A percentile compares a stretch with the other conserved stretches of the same genome.
Evolutionary conservation across 352 stramenopile genomes (phyloP).

Genomic region (Phytophthora quininea): DNA sequence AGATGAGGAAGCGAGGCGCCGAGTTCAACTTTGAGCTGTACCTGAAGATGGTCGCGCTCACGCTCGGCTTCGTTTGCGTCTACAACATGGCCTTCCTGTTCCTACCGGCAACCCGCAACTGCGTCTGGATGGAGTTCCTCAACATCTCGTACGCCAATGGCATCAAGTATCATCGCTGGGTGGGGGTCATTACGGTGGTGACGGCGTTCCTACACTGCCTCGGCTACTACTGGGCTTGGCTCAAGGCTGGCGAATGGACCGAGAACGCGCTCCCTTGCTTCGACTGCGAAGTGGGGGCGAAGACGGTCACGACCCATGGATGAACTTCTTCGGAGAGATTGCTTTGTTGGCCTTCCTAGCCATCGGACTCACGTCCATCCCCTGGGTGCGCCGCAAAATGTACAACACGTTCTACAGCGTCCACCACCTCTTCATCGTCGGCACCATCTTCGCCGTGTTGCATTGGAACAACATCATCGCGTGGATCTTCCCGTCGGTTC

Average conservation of each 20-base stretch:
- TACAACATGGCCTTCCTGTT: conserved; percentile 64
- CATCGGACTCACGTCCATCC: conserved; percentile 47
- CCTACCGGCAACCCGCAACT: conserved; percentile 45
- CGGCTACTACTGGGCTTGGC: conserved; percentile 41
- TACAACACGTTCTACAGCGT: conserved; percentile 54
- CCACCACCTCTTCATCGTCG: conserved; percentile 49
- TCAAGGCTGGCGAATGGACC: conserved; percentile 24
- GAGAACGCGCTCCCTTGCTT: conserved; percentile 48
- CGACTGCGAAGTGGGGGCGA: conserved; percentile 35
- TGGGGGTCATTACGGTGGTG: conserved; percentile 43
- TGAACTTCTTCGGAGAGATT: conserved; percentile 57
- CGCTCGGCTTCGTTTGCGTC: conserved; percentile 44
- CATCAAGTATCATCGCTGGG: conserved; percentile 62
- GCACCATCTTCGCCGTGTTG: conserved; percentile 36
- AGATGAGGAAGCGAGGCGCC: conserved; percentile 4
- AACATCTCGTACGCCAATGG: conserved; percentile 60
- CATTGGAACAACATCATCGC: conserved; percentile 31
- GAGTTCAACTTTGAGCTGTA: conserved; percentile 41
- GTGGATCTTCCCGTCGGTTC: conserved; percentile 31
- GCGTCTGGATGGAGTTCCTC: conserved; percentile 65
- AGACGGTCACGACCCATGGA: conserved; percentile 42
- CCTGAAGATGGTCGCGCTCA: conserved; percentile 36
- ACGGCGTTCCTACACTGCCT: conserved; percentile 39
- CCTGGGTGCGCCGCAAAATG: conserved; percentile 43
- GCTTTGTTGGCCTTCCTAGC: conserved; percentile 44